Percentiles rank a stretch among this genome's conserved stretches.
phyloP scores from a whole-genome alignment of 257 asterid genomes.

The Gardenia jasminoides region DNA sequence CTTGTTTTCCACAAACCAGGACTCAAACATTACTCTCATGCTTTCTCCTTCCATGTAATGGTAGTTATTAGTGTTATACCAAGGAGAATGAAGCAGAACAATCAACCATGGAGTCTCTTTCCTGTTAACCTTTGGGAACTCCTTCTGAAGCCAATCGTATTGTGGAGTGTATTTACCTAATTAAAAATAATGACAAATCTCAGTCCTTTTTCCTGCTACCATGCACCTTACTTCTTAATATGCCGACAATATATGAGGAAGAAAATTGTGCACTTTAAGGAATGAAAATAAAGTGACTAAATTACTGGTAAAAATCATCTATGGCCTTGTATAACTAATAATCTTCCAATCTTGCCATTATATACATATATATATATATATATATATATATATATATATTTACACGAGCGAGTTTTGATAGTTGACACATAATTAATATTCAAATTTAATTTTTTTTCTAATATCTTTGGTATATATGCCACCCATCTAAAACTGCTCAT shows the following conservation, averaged over 20 bases:
- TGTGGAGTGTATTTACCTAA: constrained; percentile 51
- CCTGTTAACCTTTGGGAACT: constrained; percentile 42
- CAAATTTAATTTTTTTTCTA: too few relatives aligned
- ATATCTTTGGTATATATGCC: too few relatives aligned
- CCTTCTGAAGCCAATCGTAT: constrained; percentile 43
- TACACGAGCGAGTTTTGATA: too few relatives aligned
- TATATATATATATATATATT: too few relatives aligned
- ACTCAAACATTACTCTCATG: constrained; percentile 51
- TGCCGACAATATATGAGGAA: background rate
- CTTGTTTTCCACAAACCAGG: constrained; percentile 48
- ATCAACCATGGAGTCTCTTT: constrained; percentile 51
- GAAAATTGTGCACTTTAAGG: background rate
- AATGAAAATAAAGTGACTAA: background rate
- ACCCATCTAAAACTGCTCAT: too few relatives aligned
- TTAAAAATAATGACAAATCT: too few relatives aligned
- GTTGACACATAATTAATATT: too few relatives aligned
- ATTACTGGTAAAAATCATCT: background rate
- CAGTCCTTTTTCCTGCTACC: background rate
- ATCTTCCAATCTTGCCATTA: too few relatives aligned
- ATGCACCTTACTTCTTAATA: background rate
- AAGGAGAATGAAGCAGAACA: constrained; percentile 44
- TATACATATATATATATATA: too few relatives aligned
- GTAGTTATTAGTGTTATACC: constrained; percentile 45
- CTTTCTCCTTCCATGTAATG: constrained; percentile 62
- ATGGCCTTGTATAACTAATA: background rate